A percentile compares a stretch with the other conserved stretches of the same genome.
phyloP scores from a whole-genome alignment of 106 monocot genomes.

The Phalaenopsis aphrodite region DNA sequence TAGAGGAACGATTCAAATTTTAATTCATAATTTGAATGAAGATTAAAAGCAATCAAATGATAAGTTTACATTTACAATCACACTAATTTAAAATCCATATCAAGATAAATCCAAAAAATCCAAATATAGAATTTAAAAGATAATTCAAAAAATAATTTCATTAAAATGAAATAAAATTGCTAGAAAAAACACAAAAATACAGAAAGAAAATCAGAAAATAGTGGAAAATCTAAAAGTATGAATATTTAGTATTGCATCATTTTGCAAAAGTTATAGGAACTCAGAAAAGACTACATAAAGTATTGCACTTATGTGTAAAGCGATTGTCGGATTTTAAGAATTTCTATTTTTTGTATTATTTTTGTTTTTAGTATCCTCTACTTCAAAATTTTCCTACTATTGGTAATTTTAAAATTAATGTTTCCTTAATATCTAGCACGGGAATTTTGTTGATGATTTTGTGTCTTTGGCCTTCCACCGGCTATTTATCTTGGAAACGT shows the following conservation, averaged over 20 bases:
- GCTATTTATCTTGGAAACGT: too few relatives aligned
- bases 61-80: not conserved
- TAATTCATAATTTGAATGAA: not conserved
- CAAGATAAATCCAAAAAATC: not conserved
- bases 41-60: not conserved
- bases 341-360: too few relatives aligned
- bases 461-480: too few relatives aligned
- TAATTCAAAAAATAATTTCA: not conserved
- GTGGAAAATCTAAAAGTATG: not conserved
- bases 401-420: too few relatives aligned
- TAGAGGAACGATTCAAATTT: not conserved
- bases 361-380: too few relatives aligned
- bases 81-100: too few relatives aligned
- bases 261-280: not conserved
- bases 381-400: too few relatives aligned
- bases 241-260: not conserved
- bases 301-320: not conserved
- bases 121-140: not conserved
- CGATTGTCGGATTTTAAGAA: too few relatives aligned
- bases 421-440: too few relatives aligned
- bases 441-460: too few relatives aligned
- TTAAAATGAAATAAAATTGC: not conserved
- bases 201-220: not conserved
- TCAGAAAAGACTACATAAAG: not conserved
- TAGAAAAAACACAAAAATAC: not conserved